A percentile compares a stretch with the other conserved stretches of the same genome.
Evolutionary conservation across 2,329 filamentous ascomycete genomes (phyloP).

Genomic region (Colletotrichum tofieldiae): DNA sequence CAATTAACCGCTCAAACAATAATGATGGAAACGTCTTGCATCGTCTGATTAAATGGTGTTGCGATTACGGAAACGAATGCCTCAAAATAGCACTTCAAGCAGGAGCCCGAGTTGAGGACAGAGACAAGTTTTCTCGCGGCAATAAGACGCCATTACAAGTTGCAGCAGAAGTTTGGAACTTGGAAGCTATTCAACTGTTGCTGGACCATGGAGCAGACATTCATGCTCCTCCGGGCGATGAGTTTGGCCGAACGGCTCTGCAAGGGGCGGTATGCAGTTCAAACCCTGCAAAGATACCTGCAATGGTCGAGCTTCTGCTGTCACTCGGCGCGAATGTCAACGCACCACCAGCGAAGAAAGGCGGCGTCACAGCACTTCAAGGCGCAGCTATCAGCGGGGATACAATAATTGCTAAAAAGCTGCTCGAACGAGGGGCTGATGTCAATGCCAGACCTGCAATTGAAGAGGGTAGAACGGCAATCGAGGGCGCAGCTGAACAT

Average conservation of each 20-base stretch:
- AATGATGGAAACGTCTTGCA: background rate
- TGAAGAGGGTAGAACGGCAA: background rate
- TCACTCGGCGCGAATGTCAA: background rate
- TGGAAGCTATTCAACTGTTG: background rate
- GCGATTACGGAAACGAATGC: background rate
- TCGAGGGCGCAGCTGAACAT: slow-evolving; percentile 13
- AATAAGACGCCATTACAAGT: background rate
- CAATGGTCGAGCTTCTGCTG: background rate
- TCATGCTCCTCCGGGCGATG: background rate
- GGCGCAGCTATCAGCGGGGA: background rate
- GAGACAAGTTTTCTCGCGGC: background rate
- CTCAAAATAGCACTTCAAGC: background rate
- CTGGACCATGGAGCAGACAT: background rate
- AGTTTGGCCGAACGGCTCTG: slow-evolving; percentile 2
- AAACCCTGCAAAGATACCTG: rapidly evolving
- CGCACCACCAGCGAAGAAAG: background rate
- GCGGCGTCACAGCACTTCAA: slow-evolving; percentile 1
- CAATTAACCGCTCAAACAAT: background rate
- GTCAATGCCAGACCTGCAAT: background rate
- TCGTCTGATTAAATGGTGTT: background rate
- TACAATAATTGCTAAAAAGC: rapidly evolving
- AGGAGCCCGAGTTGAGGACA: slow-evolving; percentile 2
- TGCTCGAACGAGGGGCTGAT: background rate
- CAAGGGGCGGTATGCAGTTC: background rate
- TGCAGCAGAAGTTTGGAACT: background rate